A percentile compares a stretch with the other conserved stretches of the same genome.
These are phyloP conservation scores for Saccharomyces hybrid DNA, from an alignment of 1,139 yeast genomes.

Conservation along the genomic window DNA sequence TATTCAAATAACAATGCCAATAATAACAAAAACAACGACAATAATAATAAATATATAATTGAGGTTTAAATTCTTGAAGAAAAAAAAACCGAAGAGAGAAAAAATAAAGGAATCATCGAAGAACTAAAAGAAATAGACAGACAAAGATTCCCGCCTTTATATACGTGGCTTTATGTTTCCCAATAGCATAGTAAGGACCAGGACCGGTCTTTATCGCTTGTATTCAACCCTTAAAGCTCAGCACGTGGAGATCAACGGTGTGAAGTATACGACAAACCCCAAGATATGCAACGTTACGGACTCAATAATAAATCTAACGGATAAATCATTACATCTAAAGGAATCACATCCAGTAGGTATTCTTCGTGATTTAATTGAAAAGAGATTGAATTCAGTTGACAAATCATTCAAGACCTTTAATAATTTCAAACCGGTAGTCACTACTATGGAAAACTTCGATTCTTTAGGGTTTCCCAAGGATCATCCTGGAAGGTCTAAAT, in stretches of 20 bases:
- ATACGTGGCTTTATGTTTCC: background rate
- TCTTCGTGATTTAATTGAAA: constrained; percentile 64
- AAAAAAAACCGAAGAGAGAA: background rate
- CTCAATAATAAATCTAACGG: constrained; percentile 59
- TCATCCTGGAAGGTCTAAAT: constrained; percentile 88
- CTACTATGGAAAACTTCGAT: constrained; percentile 80
- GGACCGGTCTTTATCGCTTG: background rate
- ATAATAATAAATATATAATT: background rate
- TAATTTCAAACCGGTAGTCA: constrained; percentile 75
- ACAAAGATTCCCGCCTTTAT: no score
- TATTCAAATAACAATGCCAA: background rate
- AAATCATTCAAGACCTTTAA: constrained; percentile 61
- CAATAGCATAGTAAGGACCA: background rate
- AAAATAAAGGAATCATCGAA: background rate
- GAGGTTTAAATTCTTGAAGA: background rate
- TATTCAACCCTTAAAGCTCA: background rate
- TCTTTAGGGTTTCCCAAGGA: constrained; percentile 83
- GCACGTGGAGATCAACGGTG: constrained; percentile 38
- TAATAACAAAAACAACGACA: background rate
- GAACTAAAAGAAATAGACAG: background rate
- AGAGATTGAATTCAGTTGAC: constrained; percentile 56
- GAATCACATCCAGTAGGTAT: constrained; percentile 86
- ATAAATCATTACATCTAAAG: constrained; percentile 65
- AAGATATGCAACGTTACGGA: constrained; percentile 84
- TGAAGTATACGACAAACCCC: constrained; percentile 48